These are phyloP conservation scores for Clitopilus passeckerianus DNA, from an alignment of 768 basidiomycete species.

Conservation along the genomic window DNA sequence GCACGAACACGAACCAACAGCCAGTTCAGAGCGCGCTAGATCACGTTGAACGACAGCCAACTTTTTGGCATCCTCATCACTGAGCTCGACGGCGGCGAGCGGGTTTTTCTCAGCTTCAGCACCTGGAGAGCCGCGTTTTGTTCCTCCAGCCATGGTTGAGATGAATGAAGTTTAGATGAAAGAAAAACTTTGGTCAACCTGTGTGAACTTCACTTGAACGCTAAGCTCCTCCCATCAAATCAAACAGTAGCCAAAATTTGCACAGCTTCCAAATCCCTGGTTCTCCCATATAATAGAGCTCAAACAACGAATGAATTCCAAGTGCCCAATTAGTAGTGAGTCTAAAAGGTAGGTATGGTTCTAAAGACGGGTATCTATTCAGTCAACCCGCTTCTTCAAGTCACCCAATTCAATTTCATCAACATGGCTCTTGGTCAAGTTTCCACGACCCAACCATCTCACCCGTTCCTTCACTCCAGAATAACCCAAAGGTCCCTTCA, in stretches of 20 bases:
- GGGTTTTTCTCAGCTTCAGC: constrained; percentile 70
- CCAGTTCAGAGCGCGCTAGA: constrained; percentile 64
- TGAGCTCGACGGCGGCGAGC: constrained; percentile 61
- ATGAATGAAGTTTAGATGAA: neutral
- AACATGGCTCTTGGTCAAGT: constrained; percentile 31
- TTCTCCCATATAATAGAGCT: neutral
- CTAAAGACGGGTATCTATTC: constrained; percentile 9
- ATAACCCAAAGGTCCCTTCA: constrained; percentile 23
- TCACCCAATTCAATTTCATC: constrained; percentile 80
- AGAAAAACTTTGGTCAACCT: neutral
- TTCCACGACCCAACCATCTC: constrained; percentile 31
- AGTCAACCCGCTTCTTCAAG: constrained; percentile 75
- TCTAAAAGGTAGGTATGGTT: neutral
- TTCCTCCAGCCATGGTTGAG: constrained; percentile 37
- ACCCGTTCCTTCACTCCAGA: constrained; percentile 28
- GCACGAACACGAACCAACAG: constrained; percentile 51
- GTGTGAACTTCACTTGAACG: neutral
- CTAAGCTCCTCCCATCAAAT: neutral
- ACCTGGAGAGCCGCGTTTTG: constrained; percentile 79
- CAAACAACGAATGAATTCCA: neutral
- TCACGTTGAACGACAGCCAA: constrained; percentile 63
- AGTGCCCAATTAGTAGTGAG: neutral
- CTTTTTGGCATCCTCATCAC: constrained; percentile 68
- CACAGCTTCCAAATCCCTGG: constrained; percentile 21
- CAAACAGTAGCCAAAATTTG: constrained; percentile 18